Percentiles rank a stretch among this genome's conserved stretches.
Evolutionary conservation across 1,139 yeast genomes (phyloP).

Genomic region (Tardiomyces digboiensis): DNA sequence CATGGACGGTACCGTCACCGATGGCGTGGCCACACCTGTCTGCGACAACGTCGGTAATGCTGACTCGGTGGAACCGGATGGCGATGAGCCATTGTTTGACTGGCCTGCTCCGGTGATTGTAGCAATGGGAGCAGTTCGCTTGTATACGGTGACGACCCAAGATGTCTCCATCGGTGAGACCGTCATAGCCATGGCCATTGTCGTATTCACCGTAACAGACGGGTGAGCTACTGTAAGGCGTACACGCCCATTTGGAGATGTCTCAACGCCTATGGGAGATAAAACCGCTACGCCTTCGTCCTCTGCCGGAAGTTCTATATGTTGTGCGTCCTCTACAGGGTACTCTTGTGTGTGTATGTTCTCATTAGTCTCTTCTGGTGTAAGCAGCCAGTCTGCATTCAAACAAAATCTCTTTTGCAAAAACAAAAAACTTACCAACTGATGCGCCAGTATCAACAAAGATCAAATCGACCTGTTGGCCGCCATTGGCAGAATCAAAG

Average conservation of each 20-base stretch:
- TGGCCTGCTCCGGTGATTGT: neutral
- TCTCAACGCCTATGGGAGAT: neutral
- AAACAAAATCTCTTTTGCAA: too few relatives aligned
- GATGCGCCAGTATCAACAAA: too few relatives aligned
- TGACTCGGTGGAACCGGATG: neutral
- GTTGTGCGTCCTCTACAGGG: too few relatives aligned
- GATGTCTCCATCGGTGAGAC: neutral
- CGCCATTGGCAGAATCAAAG: too few relatives aligned
- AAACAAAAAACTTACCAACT: too few relatives aligned
- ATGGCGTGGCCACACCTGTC: neutral
- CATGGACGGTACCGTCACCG: slow-evolving; percentile 37
- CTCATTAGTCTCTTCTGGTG: too few relatives aligned
- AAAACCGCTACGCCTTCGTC: too few relatives aligned
- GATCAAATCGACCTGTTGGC: too few relatives aligned
- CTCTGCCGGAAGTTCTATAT: too few relatives aligned
- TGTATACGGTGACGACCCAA: neutral
- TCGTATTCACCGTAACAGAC: neutral
- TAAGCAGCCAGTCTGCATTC: too few relatives aligned
- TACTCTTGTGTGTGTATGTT: too few relatives aligned
- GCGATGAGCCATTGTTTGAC: neutral
- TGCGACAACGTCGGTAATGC: neutral
- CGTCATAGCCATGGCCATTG: neutral
- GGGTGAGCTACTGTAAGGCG: neutral
- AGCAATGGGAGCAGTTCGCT: neutral
- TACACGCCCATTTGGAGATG: neutral